A percentile compares a stretch with the other conserved stretches of the same genome.
Evolutionary conservation across 768 basidiomycete species (phyloP).

Genomic region (Amyloporia xantha): DNA sequence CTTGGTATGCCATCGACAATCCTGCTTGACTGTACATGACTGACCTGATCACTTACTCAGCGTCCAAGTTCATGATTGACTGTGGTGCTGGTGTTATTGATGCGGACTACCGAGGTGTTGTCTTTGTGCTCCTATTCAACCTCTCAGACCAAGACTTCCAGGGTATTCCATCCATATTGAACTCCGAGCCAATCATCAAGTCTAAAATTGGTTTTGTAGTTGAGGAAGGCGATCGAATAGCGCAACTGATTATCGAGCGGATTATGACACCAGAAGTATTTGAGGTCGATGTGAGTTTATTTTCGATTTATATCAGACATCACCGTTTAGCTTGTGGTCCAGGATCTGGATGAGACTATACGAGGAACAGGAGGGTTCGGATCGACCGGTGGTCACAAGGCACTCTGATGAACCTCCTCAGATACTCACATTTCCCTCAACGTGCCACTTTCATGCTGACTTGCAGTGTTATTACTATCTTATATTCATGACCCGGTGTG

Average conservation of each 20-base stretch:
- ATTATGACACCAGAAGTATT: conserved; percentile 81
- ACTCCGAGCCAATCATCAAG: neutral
- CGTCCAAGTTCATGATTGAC: conserved; percentile 96
- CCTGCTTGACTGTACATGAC: neutral
- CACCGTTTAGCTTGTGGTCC: conserved; percentile 4
- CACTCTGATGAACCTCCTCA: no score
- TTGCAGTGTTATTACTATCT: neutral
- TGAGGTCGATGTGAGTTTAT: conserved; percentile 70
- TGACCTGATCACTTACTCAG: conserved; percentile 32
- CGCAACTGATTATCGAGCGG: conserved; percentile 88
- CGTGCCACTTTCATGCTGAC: neutral
- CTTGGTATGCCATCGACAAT: conserved; percentile 53
- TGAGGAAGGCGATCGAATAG: conserved; percentile 89
- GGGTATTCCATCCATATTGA: conserved; percentile 35
- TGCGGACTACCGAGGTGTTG: conserved; percentile 88
- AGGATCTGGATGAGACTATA: conserved; percentile 82
- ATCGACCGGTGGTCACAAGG: conserved; percentile 82
- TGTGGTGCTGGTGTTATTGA: conserved; percentile 98
- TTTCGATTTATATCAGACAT: neutral
- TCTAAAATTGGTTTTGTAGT: conserved; percentile 61
- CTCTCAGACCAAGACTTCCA: conserved; percentile 84
- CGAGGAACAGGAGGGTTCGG: conserved; percentile 89
- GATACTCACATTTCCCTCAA: neutral
- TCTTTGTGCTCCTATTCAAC: conserved; percentile 93
- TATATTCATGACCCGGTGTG: neutral